Evolutionary conservation across 441 rosid species (phyloP).

Genomic region (Croton setiger): DNA sequence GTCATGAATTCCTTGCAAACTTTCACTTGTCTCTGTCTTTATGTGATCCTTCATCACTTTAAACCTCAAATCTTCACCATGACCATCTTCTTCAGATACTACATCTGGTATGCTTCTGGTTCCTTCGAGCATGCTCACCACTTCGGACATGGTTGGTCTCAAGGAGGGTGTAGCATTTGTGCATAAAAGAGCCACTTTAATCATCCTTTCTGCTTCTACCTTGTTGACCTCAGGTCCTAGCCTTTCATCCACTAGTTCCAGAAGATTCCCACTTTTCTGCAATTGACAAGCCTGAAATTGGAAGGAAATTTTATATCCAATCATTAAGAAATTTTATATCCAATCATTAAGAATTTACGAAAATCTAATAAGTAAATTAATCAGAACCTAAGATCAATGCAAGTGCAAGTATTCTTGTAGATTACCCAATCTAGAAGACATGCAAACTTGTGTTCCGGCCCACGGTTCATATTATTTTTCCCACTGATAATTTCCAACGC

Average conservation of each 20-base stretch:
- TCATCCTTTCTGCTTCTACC: conserved; percentile 45
- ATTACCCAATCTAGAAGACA: conserved; percentile 61
- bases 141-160: conserved; percentile 71
- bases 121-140: conserved; percentile 65
- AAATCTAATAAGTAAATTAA: too few relatives aligned
- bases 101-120: conserved; percentile 30
- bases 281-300: conserved; percentile 48
- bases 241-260: conserved; percentile 50
- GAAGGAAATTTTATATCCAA: not conserved
- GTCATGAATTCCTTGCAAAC: not conserved
- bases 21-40: conserved; percentile 5
- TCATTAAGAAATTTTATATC: not conserved
- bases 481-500: conserved; percentile 63
- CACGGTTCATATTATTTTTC: conserved; percentile 44
- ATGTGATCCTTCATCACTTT: conserved; percentile 39
- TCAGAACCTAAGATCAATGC: not conserved
- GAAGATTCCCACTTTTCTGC: conserved; percentile 36
- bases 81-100: conserved; percentile 27
- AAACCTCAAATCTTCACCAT: conserved; percentile 51
- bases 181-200: conserved; percentile 58
- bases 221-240: conserved; percentile 37
- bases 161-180: conserved; percentile 46
- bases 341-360: too few relatives aligned
- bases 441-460: conserved; percentile 46
- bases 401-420: not conserved